Base-by-base conservation (phyloP, 2,329 filamentous ascomycete genomes). In the Camptophora hylomeconis region DNA sequence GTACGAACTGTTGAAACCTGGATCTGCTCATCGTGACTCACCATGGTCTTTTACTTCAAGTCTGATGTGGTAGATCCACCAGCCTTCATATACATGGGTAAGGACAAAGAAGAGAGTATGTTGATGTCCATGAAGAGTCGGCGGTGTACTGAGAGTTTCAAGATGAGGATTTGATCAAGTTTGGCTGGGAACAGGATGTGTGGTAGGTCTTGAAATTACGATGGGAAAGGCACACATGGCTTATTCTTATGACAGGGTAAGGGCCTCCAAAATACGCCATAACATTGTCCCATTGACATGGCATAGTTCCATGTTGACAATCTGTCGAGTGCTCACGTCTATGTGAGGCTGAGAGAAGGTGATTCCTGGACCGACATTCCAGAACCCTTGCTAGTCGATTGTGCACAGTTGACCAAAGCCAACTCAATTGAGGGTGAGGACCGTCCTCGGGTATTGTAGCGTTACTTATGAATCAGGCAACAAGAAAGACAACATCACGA, bases 41-140 rank as follows among this genome's bases (percentile, higher is more conserved):
- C 49, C 16, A 92, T 98, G 89, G 89, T 98, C 25, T 93, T 80
- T 61, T 95, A 95, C 57, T 95, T 89, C 55, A 89, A 75, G 1
- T 95, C 87, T 15, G 87, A 72, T 37, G 73, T 75, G 22, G 82
- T 92, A 20, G 67, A 75, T 8, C 87, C 89, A 2, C 53, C 83
- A 17, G 87, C 83, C 22, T 86, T 78, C 52, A 75, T 98, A 49
- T 98, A 98, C 53, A 83, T 94, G 35, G 89, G 89, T 56, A 98
- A 95, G 58, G 89, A 98, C 65, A 98, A 98, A 61, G 86, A 89
- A 46, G 89, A 98, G 65, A 98, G 89, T 94, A 66, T 50, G 76
- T 33, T 40, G 41, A 19, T 20, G 20, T 28, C 26, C 17, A 26
- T 21, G 23, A 10, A 16, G 22, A 26, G 8, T 16, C 31, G 20